Evolutionary conservation across 495 filamentous ascomycete species (phyloP).

Genomic region (Jackrogersella multiformis): DNA sequence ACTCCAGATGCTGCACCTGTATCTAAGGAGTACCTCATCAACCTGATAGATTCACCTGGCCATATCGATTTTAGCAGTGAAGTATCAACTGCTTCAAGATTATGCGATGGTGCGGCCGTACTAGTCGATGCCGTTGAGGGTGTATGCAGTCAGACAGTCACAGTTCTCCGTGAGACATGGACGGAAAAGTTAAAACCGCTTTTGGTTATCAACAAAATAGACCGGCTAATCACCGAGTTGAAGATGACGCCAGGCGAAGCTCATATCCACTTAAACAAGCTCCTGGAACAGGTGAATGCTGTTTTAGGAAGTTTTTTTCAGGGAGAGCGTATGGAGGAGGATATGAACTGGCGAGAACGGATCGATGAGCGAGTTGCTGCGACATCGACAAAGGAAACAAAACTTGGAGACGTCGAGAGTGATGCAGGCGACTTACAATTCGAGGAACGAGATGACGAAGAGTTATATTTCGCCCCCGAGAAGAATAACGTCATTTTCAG

Average conservation of each 20-base stretch:
- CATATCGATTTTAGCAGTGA: constrained; percentile 99
- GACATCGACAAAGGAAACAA: constrained; percentile 58
- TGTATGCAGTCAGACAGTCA: constrained; percentile 98
- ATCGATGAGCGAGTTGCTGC: constrained; percentile 85
- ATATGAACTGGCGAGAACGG: constrained; percentile 92
- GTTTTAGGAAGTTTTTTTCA: constrained; percentile 98
- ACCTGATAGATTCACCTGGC: constrained; percentile 96
- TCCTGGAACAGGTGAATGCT: constrained; percentile 95
- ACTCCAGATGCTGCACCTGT: constrained; percentile 73
- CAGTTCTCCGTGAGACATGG: constrained; percentile 94
- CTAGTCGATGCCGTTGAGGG: constrained; percentile 98
- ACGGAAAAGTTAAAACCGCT: constrained; percentile 94
- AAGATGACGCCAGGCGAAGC: constrained; percentile 92
- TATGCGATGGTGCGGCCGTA: constrained; percentile 95
- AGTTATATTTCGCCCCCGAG: constrained; percentile 97
- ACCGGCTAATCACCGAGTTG: constrained; percentile 89
- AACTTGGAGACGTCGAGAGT: constrained; percentile 58
- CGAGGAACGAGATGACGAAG: constrained; percentile 94
- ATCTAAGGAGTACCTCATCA: constrained; percentile 91
- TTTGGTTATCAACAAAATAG: constrained; percentile 97
- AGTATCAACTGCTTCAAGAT: constrained; percentile 91
- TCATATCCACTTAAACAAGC: constrained; percentile 85
- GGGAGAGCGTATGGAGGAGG: constrained; percentile 98
- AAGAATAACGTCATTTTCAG: constrained; percentile 99
- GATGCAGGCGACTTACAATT: constrained; percentile 71